Evolutionary conservation across 257 asterid genomes (phyloP), one percentile per base, ranked within the genome.

Genomic region (Agastache rugosa): DNA sequence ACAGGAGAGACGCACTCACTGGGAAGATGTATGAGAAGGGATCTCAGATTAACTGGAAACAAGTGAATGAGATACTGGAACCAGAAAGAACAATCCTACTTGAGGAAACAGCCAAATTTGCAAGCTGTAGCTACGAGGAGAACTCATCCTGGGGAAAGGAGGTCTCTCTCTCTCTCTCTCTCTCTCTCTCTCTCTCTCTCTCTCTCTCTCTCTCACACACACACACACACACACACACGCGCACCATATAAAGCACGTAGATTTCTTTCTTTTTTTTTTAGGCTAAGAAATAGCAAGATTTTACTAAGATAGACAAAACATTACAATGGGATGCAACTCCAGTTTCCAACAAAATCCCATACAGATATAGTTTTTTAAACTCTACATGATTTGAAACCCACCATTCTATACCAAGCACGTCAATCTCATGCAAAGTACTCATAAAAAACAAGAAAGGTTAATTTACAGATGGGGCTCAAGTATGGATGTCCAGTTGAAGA

Each of bases 81-180:
- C 14, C 58, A 22, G 58, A 0, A 45, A 66, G 22, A 42, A 14
- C 17, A 12, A 16, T 31, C 25, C 27, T 61, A 6, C 58, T 45
- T 44, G 58, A 22, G 41, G 71, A 66, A 45, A 66, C 42, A 14
- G 22, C 34, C 58, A 45, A 23, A 23, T 22, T 66, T 66, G 71
- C 71, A 23, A 44, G 12, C 58, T 45, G 58, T 23, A 66, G 42
- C 58, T 66, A 66, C 23, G 58, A 66, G 14, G 71, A 66, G 41
- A 66, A 66, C 71, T 66, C 71, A 66, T 25, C 71, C 39, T 65
- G 71, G 71, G 71, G 71, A 37, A 65, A 65, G 71, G 71, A 65
- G 71, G 55, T 42, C n/a, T n/a, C n/a, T n/a, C n/a, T n/a, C n/a
- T n/a, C n/a, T n/a, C n/a, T n/a, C n/a, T n/a, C n/a, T n/a, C n/a